Conservation (phyloP, 805 yeast genomes). For the Middelhovenomyces tepae region DNA sequence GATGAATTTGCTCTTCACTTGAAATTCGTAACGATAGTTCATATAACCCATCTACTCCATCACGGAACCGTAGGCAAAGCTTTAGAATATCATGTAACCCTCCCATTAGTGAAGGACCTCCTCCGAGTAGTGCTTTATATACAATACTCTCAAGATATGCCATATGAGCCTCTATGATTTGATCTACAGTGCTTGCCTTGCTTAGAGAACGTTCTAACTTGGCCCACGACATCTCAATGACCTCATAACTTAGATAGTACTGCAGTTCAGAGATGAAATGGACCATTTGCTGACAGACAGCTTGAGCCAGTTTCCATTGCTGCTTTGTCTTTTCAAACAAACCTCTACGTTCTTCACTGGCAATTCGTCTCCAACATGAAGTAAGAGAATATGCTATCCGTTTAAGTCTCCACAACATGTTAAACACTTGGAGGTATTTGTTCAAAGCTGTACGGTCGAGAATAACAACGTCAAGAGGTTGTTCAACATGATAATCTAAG, state of each 20-base stretch:
- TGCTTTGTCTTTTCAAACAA: slow-evolving; percentile 8
- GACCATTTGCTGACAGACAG: slow-evolving; percentile 23
- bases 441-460: slow-evolving; percentile 37
- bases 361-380: slow-evolving; percentile 37
- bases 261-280: slow-evolving; percentile 29
- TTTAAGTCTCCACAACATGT: slow-evolving; percentile 73
- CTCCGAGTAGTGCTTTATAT: slow-evolving; percentile 26
- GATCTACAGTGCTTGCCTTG: slow-evolving; percentile 26
- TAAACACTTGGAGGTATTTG: slow-evolving; percentile 68
- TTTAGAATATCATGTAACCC: slow-evolving; percentile 27
- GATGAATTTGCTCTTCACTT: slow-evolving; percentile 4
- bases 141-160: slow-evolving; percentile 24
- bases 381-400: slow-evolving; percentile 49
- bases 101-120: slow-evolving; percentile 19
- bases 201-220: slow-evolving; percentile 19
- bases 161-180: slow-evolving; percentile 27
- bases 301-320: slow-evolving; percentile 21
- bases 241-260: slow-evolving; percentile 28
- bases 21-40: slow-evolving; percentile 14
- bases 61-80: slow-evolving; percentile 20
- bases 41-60: slow-evolving; percentile 17
- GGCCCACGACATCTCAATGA: slow-evolving; percentile 32
- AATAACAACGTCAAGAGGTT: slow-evolving; percentile 49
- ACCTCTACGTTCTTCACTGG: slow-evolving; percentile 19
- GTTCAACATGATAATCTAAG: slow-evolving; percentile 51